Conservation (phyloP, 2,329 filamentous ascomycete species). For the Sclerotiophoma versabilis region DNA sequence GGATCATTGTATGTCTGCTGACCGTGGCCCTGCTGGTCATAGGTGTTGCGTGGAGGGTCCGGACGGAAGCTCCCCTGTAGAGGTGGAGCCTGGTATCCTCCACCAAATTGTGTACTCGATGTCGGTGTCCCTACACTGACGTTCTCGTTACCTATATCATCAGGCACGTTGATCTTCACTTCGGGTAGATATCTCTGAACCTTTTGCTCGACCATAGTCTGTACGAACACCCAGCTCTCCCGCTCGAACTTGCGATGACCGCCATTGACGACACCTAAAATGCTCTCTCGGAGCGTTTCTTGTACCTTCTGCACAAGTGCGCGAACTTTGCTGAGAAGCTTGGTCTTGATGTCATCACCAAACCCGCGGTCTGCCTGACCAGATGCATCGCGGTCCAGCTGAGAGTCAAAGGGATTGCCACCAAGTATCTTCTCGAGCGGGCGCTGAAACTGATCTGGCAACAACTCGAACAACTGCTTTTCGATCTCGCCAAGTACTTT, state of each 20-base stretch:
- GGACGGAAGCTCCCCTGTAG: constrained; percentile 14
- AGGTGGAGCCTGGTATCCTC: constrained; percentile 11
- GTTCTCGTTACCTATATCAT: constrained; percentile 41
- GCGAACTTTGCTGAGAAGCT: constrained; percentile 35
- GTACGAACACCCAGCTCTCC: constrained; percentile 42
- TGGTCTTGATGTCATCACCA: constrained; percentile 40
- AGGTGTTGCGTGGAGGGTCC: constrained; percentile 9
- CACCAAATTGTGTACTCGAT: constrained; percentile 20
- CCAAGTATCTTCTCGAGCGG: constrained; percentile 41
- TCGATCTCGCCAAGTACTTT: constrained; percentile 40
- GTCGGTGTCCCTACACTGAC: constrained; percentile 37
- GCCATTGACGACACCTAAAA: constrained; percentile 40
- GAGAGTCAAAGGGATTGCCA: constrained; percentile 39
- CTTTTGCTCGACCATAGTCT: constrained; percentile 41
- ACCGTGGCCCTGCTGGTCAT: constrained; percentile 4
- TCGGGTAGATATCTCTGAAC: constrained; percentile 39
- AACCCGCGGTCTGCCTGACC: constrained; percentile 34
- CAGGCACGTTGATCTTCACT: constrained; percentile 39
- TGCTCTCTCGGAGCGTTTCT: constrained; percentile 39
- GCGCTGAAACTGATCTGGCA: constrained; percentile 39
- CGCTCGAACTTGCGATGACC: constrained; percentile 41
- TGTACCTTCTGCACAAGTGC: constrained; percentile 38
- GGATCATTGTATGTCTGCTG: constrained; percentile 14
- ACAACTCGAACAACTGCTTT: constrained; percentile 38
- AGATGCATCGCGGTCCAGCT: constrained; percentile 37